phyloP scores from a whole-genome alignment of 306 rosid species.

The Phaseolus lunatus region DNA sequence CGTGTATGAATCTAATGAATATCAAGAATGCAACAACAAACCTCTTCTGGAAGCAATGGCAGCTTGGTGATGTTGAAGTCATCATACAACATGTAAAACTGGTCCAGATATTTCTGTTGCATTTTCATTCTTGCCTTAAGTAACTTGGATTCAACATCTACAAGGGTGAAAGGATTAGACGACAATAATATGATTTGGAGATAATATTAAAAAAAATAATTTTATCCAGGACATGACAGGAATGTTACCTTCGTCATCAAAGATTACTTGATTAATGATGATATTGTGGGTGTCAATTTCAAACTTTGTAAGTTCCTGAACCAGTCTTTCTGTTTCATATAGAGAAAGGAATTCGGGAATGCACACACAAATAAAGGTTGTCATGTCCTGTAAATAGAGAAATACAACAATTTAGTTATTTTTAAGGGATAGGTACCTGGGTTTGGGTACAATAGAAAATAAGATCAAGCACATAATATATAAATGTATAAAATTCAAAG shows the following conservation, averaged over 20 bases:
- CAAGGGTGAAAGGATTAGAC: constrained; percentile 22
- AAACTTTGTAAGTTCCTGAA: constrained; percentile 92
- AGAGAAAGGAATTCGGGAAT: constrained; percentile 98
- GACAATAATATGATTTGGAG: neutral
- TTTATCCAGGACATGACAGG: constrained; percentile 24
- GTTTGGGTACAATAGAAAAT: neutral
- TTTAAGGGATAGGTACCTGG: constrained; percentile 23
- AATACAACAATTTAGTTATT: constrained; percentile 36
- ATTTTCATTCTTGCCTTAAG: constrained; percentile 97
- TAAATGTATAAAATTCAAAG: neutral
- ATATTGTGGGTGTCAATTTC: constrained; percentile 99
- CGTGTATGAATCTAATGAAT: neutral
- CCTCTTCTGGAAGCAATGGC: constrained; percentile 97
- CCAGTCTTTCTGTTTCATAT: constrained; percentile 97
- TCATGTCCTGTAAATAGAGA: constrained; percentile 80
- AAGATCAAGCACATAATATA: neutral
- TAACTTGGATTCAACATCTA: constrained; percentile 87
- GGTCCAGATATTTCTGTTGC: constrained; percentile 94
- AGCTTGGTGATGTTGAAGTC: constrained; percentile 92
- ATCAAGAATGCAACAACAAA: constrained; percentile 45
- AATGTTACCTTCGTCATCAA: constrained; percentile 77
- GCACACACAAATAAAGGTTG: constrained; percentile 97
- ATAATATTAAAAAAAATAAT: neutral
- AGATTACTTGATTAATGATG: constrained; percentile 94
- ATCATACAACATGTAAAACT: constrained; percentile 95